Percentiles rank a stretch among this genome's conserved stretches.
These are phyloP conservation scores for Hypoxylon lenormandii DNA, from an alignment of 495 filamentous ascomycete genomes.

Conservation along the genomic window DNA sequence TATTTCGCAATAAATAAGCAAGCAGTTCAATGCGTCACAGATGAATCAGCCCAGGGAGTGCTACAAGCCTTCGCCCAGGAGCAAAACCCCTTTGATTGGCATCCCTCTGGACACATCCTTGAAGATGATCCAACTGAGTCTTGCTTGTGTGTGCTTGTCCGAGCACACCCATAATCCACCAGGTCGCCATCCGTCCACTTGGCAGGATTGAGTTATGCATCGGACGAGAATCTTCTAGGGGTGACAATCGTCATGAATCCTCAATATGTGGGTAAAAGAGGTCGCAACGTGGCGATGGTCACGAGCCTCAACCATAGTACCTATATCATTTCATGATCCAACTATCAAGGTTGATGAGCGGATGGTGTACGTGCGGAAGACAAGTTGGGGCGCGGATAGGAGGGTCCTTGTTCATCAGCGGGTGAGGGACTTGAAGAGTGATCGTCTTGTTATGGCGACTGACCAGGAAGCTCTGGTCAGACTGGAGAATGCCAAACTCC, in stretches of 20 bases:
- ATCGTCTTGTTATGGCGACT: slow-evolving; percentile 1
- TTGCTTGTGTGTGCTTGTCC: not conserved
- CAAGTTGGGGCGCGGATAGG: not conserved
- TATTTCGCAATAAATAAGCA: not conserved
- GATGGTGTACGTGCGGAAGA: not conserved
- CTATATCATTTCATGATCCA: not conserved
- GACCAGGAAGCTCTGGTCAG: too few species aligned
- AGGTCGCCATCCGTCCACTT: not conserved
- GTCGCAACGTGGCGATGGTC: not conserved
- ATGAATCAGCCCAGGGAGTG: not conserved
- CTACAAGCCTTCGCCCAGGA: not conserved
- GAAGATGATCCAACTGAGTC: not conserved
- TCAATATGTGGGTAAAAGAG: not conserved
- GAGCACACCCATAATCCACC: not conserved
- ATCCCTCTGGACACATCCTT: not conserved
- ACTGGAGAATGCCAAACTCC: not conserved
- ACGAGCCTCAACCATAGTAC: not conserved
- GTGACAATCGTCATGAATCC: not conserved
- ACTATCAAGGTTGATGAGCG: slow-evolving; percentile 2
- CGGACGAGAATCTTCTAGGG: not conserved
- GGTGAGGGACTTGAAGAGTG: not conserved
- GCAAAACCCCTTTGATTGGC: not conserved
- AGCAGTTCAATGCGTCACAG: not conserved
- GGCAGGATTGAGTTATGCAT: not conserved
- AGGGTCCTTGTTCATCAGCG: not conserved